Conservation (phyloP, 2,329 filamentous ascomycete species). For the Fusarium annulatum region DNA sequence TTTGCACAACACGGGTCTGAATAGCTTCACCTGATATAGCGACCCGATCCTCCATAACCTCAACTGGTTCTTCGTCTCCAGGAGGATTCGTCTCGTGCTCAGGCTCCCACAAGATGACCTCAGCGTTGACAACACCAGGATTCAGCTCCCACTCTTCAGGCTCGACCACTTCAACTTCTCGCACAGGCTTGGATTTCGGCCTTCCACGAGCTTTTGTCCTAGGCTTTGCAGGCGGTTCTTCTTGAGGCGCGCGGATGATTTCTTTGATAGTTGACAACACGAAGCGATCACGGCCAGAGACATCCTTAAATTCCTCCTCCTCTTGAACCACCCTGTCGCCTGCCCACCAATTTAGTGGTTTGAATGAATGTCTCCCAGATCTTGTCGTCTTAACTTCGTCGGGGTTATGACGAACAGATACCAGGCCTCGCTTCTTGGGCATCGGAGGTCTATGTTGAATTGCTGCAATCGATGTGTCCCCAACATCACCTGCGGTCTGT, state of each 20-base stretch:
- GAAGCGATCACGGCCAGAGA: slow-evolving; percentile 59
- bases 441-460: slow-evolving; percentile 66
- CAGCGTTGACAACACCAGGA: slow-evolving; percentile 71
- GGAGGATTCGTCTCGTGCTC: slow-evolving; percentile 66
- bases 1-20: slow-evolving; percentile 67
- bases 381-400: slow-evolving; percentile 71
- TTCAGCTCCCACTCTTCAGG: slow-evolving; percentile 78
- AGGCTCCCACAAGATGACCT: slow-evolving; percentile 72
- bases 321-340: slow-evolving; percentile 83
- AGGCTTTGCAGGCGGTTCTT: slow-evolving; percentile 54
- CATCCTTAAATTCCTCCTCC: slow-evolving; percentile 65
- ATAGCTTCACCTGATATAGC: slow-evolving; percentile 68
- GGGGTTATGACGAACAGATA: slow-evolving; percentile 61
- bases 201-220: slow-evolving; percentile 47
- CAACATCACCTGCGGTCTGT: slow-evolving; percentile 47
- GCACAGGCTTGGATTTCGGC: slow-evolving; percentile 48
- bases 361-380: slow-evolving; percentile 81
- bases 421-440: slow-evolving; percentile 65
- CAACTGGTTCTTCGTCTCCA: slow-evolving; percentile 64
- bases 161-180: slow-evolving; percentile 63
- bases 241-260: slow-evolving; percentile 76
- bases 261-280: slow-evolving; percentile 79
- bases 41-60: slow-evolving; percentile 65
- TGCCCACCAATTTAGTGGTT: slow-evolving; percentile 86
- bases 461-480: slow-evolving; percentile 59